Base-by-base conservation (phyloP, 2,329 filamentous ascomycete genomes). In the Didymella keratinophila region DNA sequence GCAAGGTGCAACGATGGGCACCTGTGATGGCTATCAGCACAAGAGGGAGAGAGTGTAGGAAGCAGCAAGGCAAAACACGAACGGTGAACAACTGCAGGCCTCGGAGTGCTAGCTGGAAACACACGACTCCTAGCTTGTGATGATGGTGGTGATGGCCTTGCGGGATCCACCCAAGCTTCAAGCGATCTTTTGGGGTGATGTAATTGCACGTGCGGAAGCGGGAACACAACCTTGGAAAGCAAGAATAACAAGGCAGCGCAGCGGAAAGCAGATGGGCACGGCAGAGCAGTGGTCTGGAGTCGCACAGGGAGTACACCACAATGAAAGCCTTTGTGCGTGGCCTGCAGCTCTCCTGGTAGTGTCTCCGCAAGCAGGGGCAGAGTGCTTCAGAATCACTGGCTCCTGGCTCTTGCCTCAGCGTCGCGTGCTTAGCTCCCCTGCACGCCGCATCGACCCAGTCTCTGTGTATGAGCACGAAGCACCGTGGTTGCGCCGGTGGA, bases 151-250 rank as follows among this genome's bases (percentile, higher is more conserved):
- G 58, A 58, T 30, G 57, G 57, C 41, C 56, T 51, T 43, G 46
- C 51, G 64, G 58, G 59, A 39, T 56, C 51, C 49, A 58, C 67
- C 56, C 57, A 62, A 65, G 67, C 62, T 66, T 55, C 42, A 55
- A 55, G 51, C 56, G 36, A 55, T 37, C 42, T 36, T 52, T 4
- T 43, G 28, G 12, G n/a, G 51, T 69, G 68, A 70, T 69, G 68
- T 70, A 69, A 69, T 68, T 56, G 66, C 68, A 69, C 68, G 66
- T 69, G 68, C 66, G 27, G 57, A 62, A 60, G 65, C 64, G 65
- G 68, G 62, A 63, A 52, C 55, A 32, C 41, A 43, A 27, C n/a
- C 21, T 43, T 25, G 41, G 23, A 27, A 52, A 54, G 44, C 28
- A 52, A 28, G 57, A 50, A 63, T 52, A 64, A 44, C 42, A 49